A percentile compares a stretch with the other conserved stretches of the same genome.
These are phyloP conservation scores for Paramecium bursaria DNA, from an alignment of 73 alveolate species.

Conservation along the genomic window DNA sequence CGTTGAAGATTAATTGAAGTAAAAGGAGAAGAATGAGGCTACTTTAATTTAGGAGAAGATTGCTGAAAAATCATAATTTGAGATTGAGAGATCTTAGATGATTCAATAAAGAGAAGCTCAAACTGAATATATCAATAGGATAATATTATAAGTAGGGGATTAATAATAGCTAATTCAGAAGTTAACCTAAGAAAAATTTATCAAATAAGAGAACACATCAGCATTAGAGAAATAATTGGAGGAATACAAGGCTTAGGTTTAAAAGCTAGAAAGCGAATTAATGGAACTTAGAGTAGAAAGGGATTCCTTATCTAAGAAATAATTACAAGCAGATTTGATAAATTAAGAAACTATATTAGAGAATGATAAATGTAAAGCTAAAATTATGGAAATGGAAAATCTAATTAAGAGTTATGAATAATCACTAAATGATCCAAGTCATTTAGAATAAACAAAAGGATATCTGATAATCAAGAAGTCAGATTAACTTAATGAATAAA, in stretches of 20 bases:
- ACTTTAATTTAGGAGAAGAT: constrained; percentile 4
- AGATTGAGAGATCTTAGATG: neutral
- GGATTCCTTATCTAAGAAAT: neutral
- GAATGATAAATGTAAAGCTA: neutral
- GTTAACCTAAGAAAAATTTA: constrained; percentile 13
- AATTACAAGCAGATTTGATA: neutral
- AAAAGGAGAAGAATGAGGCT: constrained; percentile 52
- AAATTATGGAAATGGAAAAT: constrained; percentile 1
- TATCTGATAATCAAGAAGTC: neutral
- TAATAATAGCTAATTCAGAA: neutral
- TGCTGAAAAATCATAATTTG: constrained; percentile 36
- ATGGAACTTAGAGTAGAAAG: neutral
- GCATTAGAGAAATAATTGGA: constrained; percentile 35
- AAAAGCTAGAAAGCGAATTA: constrained; percentile 4
- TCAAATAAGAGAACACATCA: neutral
- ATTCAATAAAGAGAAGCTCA: neutral
- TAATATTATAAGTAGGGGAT: neutral
- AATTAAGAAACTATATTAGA: constrained; percentile 8
- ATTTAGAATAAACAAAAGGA: constrained; percentile 24
- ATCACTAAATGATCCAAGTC: constrained; percentile 5
- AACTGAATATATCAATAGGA: neutral
- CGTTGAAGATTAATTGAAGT: constrained; percentile 3
- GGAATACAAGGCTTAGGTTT: neutral
- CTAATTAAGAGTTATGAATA: neutral
- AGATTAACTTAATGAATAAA: neutral